Base-by-base conservation (phyloP, 768 basidiomycete genomes). In the Boletus reticuloceps region DNA sequence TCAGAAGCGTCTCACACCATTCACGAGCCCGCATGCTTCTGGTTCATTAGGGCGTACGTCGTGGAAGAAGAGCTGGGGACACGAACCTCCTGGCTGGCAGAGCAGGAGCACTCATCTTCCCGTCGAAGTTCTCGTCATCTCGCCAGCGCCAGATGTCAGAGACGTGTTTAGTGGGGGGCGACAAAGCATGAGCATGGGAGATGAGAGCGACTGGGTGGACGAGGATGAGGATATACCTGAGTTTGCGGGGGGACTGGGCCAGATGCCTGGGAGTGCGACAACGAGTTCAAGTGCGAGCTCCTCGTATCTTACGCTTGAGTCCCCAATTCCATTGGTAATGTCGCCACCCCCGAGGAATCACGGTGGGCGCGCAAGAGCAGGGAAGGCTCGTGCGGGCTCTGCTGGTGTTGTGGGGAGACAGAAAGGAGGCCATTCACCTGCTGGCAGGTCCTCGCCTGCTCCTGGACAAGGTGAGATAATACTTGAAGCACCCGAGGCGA, bases 11-110 rank as follows among this genome's bases (percentile, higher is more conserved):
- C 75, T 82, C 58, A 89, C 85, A 3, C 86, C 89, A 1, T 90
- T 91, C 67, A 73, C 75, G 61, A 85, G 81, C 59, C 85, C 84
- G 6, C 75, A 77, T 56, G 63, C 69, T 17, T 75, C 74, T 51
- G 72, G 74, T 32, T 75, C 77, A 5, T 65, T 83, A 47, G 82
- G 87, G 32, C 82, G 85, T 31, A 85, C 87, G 20, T 88, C 88
- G 66, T 94, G 91, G 91, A 92, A 90, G 77, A 91, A 91, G 69
- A 82, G 86, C 8, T 94, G 91, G 91, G 91, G 91, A 1, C 73
- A 86, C 29, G 89, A 93, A 63, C 91, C 91, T 7, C 89, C 91
- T 20, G 91, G 90, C 17, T 92, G 90, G 89, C 86, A 89, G 60
- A 79, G 76, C 36, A 81, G 87, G 5, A 69, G 69, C 48, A 78